Conservation (phyloP, 140 eudicot species). For the Erigeron philadelphicus region DNA sequence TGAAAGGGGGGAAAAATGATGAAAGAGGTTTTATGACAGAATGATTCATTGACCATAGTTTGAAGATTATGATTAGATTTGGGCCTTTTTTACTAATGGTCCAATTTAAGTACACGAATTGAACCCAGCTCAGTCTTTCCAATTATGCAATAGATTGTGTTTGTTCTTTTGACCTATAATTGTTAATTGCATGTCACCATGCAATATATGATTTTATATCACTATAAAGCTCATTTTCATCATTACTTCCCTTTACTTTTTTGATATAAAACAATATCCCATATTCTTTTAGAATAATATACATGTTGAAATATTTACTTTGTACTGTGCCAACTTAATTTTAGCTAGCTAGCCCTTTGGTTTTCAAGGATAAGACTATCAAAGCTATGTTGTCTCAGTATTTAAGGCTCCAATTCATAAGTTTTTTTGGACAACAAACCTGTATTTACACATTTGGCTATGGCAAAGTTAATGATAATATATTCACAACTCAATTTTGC, state of each 20-base stretch:
- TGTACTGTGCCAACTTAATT: no score
- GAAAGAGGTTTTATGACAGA: slow-evolving; percentile 36
- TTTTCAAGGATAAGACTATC: no score
- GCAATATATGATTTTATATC: slow-evolving; percentile 33
- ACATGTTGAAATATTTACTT: no score
- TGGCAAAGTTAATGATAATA: no score
- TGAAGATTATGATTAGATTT: slow-evolving; percentile 30
- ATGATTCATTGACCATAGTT: slow-evolving; percentile 29
- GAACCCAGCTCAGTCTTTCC: slow-evolving; percentile 42
- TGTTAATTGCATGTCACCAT: slow-evolving; percentile 40
- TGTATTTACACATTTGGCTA: no score
- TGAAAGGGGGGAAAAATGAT: slow-evolving; percentile 21
- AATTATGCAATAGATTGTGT: slow-evolving; percentile 35
- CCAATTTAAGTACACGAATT: slow-evolving; percentile 36
- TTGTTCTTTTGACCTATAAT: slow-evolving; percentile 29
- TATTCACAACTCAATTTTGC: no score
- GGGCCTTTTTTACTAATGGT: slow-evolving; percentile 28
- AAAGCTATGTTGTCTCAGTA: no score
- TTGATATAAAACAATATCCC: not conserved
- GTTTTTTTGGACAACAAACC: no score
- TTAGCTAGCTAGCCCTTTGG: no score
- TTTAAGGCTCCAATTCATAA: no score
- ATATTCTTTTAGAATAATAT: not conserved
- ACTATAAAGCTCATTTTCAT: slow-evolving; percentile 29
- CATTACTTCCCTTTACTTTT: slow-evolving; percentile 31